phyloP scores from a whole-genome alignment of 352 stramenopile species.

The Globisporangium spinosum region DNA sequence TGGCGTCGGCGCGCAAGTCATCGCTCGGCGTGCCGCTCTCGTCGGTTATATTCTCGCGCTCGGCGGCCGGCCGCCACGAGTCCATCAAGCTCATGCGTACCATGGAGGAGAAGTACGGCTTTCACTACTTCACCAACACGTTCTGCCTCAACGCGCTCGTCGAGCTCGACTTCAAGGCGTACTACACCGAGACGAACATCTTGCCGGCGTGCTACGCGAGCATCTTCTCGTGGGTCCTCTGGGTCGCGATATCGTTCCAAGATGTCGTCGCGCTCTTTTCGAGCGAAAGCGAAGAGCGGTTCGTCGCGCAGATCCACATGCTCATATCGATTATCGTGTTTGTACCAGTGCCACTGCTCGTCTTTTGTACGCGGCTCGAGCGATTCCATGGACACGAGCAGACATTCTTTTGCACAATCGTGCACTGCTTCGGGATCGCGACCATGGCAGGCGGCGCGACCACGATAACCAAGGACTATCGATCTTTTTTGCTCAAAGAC shows the following conservation, averaged over 20 bases:
- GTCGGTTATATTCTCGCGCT: conserved; percentile 68
- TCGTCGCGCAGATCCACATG: conserved; percentile 31
- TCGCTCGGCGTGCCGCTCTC: conserved; percentile 63
- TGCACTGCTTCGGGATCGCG: conserved; percentile 60
- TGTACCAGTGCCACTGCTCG: conserved; percentile 53
- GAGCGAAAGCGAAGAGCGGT: conserved; percentile 29
- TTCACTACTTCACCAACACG: conserved; percentile 78
- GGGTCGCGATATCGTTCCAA: conserved; percentile 39
- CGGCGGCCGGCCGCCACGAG: conserved; percentile 60
- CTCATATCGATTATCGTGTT: conserved; percentile 50
- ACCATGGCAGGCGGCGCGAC: conserved; percentile 47
- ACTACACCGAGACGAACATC: conserved; percentile 68
- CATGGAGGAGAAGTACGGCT: conserved; percentile 81
- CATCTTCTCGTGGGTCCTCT: conserved; percentile 52
- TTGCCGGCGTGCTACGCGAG: conserved; percentile 60
- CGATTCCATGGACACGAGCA: conserved; percentile 61
- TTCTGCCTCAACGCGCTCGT: conserved; percentile 55
- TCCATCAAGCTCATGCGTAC: conserved; percentile 55
- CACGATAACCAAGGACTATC: conserved; percentile 40
- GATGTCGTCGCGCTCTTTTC: conserved; percentile 44
- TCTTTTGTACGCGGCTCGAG: conserved; percentile 45
- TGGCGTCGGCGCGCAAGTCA: conserved; percentile 30
- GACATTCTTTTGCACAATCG: conserved; percentile 52
- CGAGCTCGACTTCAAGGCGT: conserved; percentile 80
- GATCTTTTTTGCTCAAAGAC: conserved; percentile 43